Percentiles rank a stretch among this genome's conserved stretches.
Conservation (phyloP, 169 alveolate species). For the Eimeria sp. region DNA sequence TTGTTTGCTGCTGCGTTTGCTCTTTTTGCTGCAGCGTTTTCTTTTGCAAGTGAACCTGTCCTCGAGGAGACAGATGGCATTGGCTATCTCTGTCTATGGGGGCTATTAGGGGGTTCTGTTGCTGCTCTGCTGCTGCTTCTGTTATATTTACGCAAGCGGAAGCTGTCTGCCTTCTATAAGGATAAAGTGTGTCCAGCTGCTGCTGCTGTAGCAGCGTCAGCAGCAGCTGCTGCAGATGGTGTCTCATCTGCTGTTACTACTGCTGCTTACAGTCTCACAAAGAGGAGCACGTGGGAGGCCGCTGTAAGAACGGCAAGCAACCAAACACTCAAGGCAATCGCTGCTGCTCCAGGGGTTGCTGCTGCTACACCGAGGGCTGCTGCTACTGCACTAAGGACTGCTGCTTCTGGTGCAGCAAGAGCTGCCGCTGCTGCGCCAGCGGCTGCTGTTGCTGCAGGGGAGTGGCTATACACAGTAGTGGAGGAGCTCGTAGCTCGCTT, state of each 20-base stretch:
- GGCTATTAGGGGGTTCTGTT: slow-evolving; percentile 8
- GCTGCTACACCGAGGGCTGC: too few relatives aligned
- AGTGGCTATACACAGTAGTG: slow-evolving; percentile 5
- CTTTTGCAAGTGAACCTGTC: neutral
- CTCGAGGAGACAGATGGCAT: slow-evolving; percentile 2
- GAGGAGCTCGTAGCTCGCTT: neutral
- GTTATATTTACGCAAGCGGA: neutral
- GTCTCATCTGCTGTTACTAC: neutral
- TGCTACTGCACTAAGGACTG: too few relatives aligned
- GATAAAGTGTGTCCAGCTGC: neutral
- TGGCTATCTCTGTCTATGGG: neutral
- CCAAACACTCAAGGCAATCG: neutral
- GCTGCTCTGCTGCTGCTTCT: slow-evolving; percentile 53
- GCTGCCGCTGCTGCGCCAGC: slow-evolving; percentile 5
- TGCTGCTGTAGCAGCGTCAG: slow-evolving; percentile 21
- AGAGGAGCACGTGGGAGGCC: slow-evolving; percentile 23
- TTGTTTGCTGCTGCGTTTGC: neutral
- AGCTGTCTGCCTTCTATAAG: neutral
- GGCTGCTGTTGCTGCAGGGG: slow-evolving; percentile 27
- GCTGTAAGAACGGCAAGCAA: neutral
- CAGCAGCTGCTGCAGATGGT: slow-evolving; percentile 2
- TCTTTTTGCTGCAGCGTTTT: neutral
- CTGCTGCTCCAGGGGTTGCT: too few relatives aligned
- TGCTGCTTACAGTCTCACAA: neutral
- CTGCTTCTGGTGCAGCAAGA: neutral